phyloP scores from a whole-genome alignment of 192 early-diverging fungal genomes.

The Neocallimastix lanati region DNA sequence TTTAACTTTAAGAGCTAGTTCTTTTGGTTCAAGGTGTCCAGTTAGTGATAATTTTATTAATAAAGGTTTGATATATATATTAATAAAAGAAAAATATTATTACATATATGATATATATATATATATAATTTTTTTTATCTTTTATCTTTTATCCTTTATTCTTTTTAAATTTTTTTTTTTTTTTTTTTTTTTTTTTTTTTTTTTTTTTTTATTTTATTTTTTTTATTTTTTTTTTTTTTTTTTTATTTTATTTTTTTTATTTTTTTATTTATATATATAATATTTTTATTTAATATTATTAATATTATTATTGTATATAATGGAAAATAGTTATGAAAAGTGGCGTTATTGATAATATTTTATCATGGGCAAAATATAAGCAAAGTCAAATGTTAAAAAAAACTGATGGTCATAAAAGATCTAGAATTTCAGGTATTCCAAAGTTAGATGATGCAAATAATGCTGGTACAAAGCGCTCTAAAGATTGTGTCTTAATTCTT shows the following conservation, averaged over 20 bases:
- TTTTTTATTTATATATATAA: constrained; percentile 1
- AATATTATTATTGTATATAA: too few relatives aligned
- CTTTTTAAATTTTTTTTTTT: too few relatives aligned
- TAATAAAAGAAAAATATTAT: too few relatives aligned
- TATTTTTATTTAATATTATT: too few relatives aligned
- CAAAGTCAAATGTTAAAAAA: constrained; percentile 65
- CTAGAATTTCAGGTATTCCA: constrained; percentile 53
- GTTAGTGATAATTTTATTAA: constrained; percentile 63
- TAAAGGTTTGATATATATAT: constrained; percentile 21
- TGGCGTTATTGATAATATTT: constrained; percentile 66
- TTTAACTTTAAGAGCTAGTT: constrained; percentile 54
- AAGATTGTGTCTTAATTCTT: constrained; percentile 80
- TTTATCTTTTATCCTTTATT: too few relatives aligned
- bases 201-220: too few relatives aligned
- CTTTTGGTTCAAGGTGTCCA: constrained; percentile 67
- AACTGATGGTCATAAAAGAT: constrained; percentile 56
- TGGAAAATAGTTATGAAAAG: constrained; percentile 45
- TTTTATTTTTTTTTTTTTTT: too few relatives aligned
- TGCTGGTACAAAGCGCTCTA: constrained; percentile 54
- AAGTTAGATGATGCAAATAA: constrained; percentile 91
- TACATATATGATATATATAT: too few relatives aligned
- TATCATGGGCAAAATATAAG: constrained; percentile 47
- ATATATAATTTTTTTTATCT: too few relatives aligned
- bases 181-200: too few relatives aligned
- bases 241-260: constrained; percentile 1